Conservation (phyloP, 2,329 filamentous ascomycete species). For the Epichloe gansuensis region DNA sequence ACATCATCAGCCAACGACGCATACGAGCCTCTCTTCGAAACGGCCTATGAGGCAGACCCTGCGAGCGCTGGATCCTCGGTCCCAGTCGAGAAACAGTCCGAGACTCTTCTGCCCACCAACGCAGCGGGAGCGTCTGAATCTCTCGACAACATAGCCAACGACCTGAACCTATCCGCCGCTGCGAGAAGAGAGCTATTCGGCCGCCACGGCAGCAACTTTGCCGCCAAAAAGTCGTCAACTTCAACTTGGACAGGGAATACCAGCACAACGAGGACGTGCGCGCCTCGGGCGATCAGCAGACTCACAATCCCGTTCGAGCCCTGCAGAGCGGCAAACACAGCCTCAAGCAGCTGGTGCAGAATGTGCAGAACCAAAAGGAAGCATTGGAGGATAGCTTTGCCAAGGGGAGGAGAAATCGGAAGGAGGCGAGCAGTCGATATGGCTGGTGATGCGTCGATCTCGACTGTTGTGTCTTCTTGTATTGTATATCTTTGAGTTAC, state of each 20-base stretch:
- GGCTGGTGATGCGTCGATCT: slow-evolving; percentile 45
- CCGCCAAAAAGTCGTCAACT: slow-evolving; percentile 56
- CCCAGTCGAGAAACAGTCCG: neutral
- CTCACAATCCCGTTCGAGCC: slow-evolving; percentile 76
- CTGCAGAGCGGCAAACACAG: slow-evolving; percentile 76
- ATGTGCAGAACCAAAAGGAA: slow-evolving; percentile 70
- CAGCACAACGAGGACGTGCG: slow-evolving; percentile 68
- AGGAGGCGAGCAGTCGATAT: slow-evolving; percentile 71
- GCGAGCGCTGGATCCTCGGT: slow-evolving; percentile 4
- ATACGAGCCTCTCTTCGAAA: slow-evolving; percentile 43
- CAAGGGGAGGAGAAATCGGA: slow-evolving; percentile 63
- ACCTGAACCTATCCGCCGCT: slow-evolving; percentile 66
- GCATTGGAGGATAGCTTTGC: slow-evolving; percentile 90
- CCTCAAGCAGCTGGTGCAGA: slow-evolving; percentile 75
- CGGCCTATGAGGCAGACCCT: slow-evolving; percentile 11
- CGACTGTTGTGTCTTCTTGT: neutral
- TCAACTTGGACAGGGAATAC: slow-evolving; percentile 85
- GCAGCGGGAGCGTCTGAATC: slow-evolving; percentile 32
- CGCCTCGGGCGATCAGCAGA: slow-evolving; percentile 54
- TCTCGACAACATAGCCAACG: slow-evolving; percentile 58
- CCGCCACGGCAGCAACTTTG: slow-evolving; percentile 35
- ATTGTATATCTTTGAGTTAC: neutral
- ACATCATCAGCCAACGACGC: slow-evolving; percentile 12
- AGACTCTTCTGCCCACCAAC: slow-evolving; percentile 19
- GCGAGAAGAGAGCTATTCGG: slow-evolving; percentile 80